These are phyloP conservation scores for Dictyostelium firmibasis DNA, from an alignment of 78 protist genomes.

Conservation along the genomic window DNA sequence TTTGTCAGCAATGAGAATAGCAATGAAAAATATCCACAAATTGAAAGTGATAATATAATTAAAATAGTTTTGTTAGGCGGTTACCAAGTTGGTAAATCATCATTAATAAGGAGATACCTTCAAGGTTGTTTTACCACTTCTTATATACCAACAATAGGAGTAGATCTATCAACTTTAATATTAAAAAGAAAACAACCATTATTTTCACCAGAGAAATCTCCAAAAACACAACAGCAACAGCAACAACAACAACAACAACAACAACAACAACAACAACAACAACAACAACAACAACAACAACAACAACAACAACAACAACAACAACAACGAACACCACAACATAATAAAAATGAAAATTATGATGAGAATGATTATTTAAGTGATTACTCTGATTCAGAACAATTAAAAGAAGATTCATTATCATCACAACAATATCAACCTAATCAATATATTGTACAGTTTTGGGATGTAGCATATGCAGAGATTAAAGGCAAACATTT, in stretches of 20 bases:
- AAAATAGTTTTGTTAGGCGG: conserved; percentile 41
- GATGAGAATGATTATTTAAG: background rate
- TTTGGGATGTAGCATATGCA: conserved; percentile 46
- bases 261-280: background rate
- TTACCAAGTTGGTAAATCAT: conserved; percentile 43
- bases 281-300: background rate
- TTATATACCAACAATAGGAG: conserved; percentile 45
- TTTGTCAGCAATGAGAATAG: background rate
- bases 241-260: background rate
- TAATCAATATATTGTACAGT: background rate
- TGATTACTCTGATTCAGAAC: background rate
- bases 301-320: background rate
- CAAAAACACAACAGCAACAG: background rate
- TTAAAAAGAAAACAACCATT: background rate
- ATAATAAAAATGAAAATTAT: background rate
- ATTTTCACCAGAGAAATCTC: no score
- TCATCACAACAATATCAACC: background rate
- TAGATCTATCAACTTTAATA: conserved; percentile 34
- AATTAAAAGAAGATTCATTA: background rate
- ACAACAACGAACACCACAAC: background rate
- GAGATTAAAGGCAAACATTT: conserved; percentile 63
- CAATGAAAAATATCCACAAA: background rate
- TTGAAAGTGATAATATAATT: background rate
- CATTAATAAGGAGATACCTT: conserved; percentile 47
- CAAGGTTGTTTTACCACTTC: conserved; percentile 57